Conservation (phyloP, 2,329 filamentous ascomycete species). For the Scolecobasidium constrictum region DNA sequence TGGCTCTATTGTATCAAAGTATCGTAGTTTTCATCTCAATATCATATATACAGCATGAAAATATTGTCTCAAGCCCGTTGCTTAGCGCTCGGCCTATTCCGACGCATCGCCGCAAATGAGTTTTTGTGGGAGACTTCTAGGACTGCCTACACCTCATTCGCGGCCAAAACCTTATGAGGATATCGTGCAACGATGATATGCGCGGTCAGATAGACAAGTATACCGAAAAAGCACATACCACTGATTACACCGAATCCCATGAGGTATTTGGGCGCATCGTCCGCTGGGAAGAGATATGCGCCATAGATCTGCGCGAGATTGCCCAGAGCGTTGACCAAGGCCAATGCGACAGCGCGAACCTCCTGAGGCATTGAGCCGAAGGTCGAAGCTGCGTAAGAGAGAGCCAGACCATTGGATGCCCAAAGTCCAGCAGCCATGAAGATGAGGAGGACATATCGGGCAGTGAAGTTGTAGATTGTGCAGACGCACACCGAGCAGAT, state of each 20-base stretch:
- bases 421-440: conserved; percentile 46
- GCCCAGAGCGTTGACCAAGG: conserved; percentile 42
- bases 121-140: too few species aligned
- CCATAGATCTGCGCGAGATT: conserved; percentile 48
- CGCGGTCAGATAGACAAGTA: conserved; percentile 18
- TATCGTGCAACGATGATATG: conserved; percentile 18
- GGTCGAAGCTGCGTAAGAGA: conserved; percentile 42
- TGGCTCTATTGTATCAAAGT: too few species aligned
- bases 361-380: conserved; percentile 40
- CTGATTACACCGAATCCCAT: conserved; percentile 31
- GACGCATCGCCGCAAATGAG: too few species aligned
- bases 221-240: conserved; percentile 21
- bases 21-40: too few species aligned
- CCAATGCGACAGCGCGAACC: conserved; percentile 40
- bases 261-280: conserved; percentile 39
- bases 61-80: too few species aligned
- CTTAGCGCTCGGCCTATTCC: too few species aligned
- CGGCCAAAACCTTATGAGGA: conserved; percentile 2
- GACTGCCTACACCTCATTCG: too few species aligned
- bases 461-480: conserved; percentile 38
- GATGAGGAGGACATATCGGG: conserved; percentile 43
- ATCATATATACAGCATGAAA: too few species aligned
- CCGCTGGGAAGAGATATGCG: conserved; percentile 38
- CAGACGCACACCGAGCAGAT: conserved; percentile 29
- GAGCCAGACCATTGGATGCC: conserved; percentile 40